Base-by-base conservation (phyloP, 495 filamentous ascomycete genomes). In the Neurospora sp. region DNA sequence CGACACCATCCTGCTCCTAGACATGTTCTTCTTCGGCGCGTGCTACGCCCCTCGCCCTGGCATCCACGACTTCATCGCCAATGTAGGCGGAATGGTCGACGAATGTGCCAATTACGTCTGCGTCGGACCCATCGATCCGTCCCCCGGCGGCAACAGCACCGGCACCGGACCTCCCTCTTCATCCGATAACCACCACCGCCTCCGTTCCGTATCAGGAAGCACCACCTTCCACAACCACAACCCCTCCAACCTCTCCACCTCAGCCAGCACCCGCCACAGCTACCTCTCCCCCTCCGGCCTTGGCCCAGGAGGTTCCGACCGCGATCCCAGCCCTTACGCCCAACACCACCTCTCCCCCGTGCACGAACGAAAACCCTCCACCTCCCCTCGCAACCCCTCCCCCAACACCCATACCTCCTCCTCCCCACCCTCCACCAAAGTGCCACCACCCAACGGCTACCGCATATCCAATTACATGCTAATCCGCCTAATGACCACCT, bases 21-120 rank as follows among this genome's bases (percentile, higher is more conserved):
- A 98, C 80, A 90, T 97, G 77, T 98, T 98, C 84, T 92, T 93
- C 77, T 98, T 98, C 82, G 86, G 89, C 37, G 92, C 92, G 71
- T 94, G 96, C 74, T 99, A 98, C 78, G 94, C 94, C 0, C 90
- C 90, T 0, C 79, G 85, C 4, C 96, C 96, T 1, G 90, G 91
- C 54, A 90, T 98, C 73, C 87, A 89, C 75, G 85, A 87, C 39
- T 92, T 96, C 39, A 87, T 98, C 42, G 85, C 85, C 20, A 88
- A 90, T 76, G 86, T 89, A 70, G 86, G 88, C 71, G 86, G 84
- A 41, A 88, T 96, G 81, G 90, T 94, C 73, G 90, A 92, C 48
- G 96, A 99, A 84, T 98, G 95, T 77, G 89, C 89, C 1, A 87
- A 89, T 37, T 98, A 97, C 77, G 91, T 97, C 5, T 90, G 88